These are phyloP conservation scores for Trichoderma asperelloides DNA, from an alignment of 495 filamentous ascomycete species.

Conservation along the genomic window DNA sequence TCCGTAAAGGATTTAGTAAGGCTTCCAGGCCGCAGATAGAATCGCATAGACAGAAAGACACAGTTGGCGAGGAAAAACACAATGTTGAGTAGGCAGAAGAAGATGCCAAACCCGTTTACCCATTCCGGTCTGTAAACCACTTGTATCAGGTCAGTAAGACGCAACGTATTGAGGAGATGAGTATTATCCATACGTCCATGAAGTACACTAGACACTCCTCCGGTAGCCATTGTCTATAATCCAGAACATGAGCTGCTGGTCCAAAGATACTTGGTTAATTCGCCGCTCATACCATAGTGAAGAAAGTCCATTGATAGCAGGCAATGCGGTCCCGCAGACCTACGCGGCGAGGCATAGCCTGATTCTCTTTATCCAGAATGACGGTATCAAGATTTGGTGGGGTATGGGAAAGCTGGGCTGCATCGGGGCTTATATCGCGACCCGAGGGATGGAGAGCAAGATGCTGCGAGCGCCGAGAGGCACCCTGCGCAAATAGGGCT, in stretches of 20 bases:
- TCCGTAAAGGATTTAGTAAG: constrained; percentile 66
- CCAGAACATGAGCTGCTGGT: constrained; percentile 5
- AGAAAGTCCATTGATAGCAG: constrained; percentile 57
- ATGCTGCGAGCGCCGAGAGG: neutral
- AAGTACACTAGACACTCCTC: constrained; percentile 73
- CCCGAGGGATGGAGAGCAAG: neutral
- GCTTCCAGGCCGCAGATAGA: constrained; percentile 60
- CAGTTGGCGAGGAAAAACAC: constrained; percentile 62
- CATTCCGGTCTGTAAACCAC: constrained; percentile 64
- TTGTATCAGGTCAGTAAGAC: constrained; percentile 18
- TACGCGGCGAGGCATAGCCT: constrained; percentile 19
- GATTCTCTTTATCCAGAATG: constrained; percentile 19
- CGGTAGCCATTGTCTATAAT: constrained; percentile 49
- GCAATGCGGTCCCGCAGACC: constrained; percentile 37
- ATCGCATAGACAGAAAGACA: constrained; percentile 57
- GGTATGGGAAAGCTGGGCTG: neutral
- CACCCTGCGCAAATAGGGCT: neutral
- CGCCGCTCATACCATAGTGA: constrained; percentile 49
- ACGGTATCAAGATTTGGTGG: constrained; percentile 24
- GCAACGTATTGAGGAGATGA: neutral
- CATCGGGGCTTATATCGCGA: neutral
- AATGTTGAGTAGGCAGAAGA: constrained; percentile 71
- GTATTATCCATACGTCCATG: constrained; percentile 47
- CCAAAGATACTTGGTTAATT: constrained; percentile 17
- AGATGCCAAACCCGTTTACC: constrained; percentile 59